Percentiles rank a stretch among this genome's conserved stretches.
phyloP scores from a whole-genome alignment of 2,329 filamentous ascomycete genomes.

The Pseudocercospora vitis region DNA sequence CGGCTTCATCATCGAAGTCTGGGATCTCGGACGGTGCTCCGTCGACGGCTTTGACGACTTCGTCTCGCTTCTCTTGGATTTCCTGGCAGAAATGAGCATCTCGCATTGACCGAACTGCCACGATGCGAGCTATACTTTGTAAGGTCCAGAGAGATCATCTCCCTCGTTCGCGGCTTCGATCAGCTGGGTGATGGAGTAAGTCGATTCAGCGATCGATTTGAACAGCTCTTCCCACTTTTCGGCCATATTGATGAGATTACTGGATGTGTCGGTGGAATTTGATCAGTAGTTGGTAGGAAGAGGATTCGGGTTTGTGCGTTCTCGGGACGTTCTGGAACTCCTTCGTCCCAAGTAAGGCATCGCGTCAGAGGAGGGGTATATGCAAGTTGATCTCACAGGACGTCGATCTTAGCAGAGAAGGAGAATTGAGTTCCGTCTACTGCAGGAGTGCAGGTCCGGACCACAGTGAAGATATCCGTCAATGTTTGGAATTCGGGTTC shows the following conservation, averaged over 20 bases:
- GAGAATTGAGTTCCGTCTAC: background rate
- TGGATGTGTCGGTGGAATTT: background rate
- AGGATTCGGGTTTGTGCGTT: background rate
- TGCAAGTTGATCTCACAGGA: slow-evolving; percentile 5
- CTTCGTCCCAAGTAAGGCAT: slow-evolving; percentile 1
- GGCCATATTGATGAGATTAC: slow-evolving; percentile 16
- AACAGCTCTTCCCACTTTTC: slow-evolving; percentile 28
- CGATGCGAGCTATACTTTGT: slow-evolving; percentile 17
- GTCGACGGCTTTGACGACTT: slow-evolving; percentile 24
- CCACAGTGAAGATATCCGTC: background rate
- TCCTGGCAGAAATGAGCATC: slow-evolving; percentile 13
- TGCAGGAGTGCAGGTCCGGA: slow-evolving; percentile 1
- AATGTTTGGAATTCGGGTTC: too few species aligned
- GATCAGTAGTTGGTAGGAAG: background rate
- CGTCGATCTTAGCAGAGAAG: background rate
- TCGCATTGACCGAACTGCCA: background rate
- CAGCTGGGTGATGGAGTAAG: slow-evolving; percentile 24
- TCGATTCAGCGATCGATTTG: slow-evolving; percentile 26
- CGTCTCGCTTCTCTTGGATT: slow-evolving; percentile 23
- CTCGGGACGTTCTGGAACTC: background rate
- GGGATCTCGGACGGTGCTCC: slow-evolving; percentile 22
- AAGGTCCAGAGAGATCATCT: slow-evolving; percentile 20
- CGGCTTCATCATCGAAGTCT: slow-evolving; percentile 26
- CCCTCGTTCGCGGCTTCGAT: slow-evolving; percentile 26
- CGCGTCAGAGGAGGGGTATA: slow-evolving; percentile 5